These are phyloP conservation scores for Eucalyptus sp. DNA, from an alignment of 345 rosid species.

Conservation along the genomic window DNA sequence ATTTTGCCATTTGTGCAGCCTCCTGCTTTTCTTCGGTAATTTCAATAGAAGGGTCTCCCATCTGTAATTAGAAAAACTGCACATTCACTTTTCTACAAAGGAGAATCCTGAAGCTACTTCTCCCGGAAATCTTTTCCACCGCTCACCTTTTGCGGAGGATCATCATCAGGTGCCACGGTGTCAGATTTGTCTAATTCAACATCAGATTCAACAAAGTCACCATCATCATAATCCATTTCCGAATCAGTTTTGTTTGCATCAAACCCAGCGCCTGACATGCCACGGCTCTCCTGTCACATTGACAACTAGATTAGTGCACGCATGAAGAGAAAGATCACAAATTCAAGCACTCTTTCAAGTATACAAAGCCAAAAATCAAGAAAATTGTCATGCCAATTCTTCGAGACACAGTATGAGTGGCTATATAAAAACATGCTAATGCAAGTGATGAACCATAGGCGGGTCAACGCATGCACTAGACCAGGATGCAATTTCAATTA, in stretches of 20 bases:
- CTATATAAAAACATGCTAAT: background rate
- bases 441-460: background rate
- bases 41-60: conserved; percentile 56
- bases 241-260: conserved; percentile 10
- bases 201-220: conserved; percentile 55
- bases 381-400: background rate
- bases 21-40: conserved; percentile 64
- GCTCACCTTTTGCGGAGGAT: conserved; percentile 57
- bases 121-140: background rate
- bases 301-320: background rate
- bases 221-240: conserved; percentile 26
- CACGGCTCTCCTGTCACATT: conserved; percentile 27
- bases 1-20: conserved; percentile 55
- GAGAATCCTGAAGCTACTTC: background rate
- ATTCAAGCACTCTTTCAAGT: background rate
- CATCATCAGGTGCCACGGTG: conserved; percentile 60
- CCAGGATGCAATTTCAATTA: background rate
- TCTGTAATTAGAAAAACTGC: conserved; percentile 17
- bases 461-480: background rate
- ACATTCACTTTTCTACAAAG: background rate
- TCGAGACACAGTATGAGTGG: background rate
- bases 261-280: conserved; percentile 22
- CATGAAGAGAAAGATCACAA: background rate
- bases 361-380: background rate
- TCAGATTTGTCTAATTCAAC: conserved; percentile 61